Percentiles rank a stretch among this genome's conserved stretches.
These are phyloP conservation scores for bread wheat (Triticum aestivum) DNA, from an alignment of 176 grass and related monocot species.

Conservation along the genomic window DNA sequence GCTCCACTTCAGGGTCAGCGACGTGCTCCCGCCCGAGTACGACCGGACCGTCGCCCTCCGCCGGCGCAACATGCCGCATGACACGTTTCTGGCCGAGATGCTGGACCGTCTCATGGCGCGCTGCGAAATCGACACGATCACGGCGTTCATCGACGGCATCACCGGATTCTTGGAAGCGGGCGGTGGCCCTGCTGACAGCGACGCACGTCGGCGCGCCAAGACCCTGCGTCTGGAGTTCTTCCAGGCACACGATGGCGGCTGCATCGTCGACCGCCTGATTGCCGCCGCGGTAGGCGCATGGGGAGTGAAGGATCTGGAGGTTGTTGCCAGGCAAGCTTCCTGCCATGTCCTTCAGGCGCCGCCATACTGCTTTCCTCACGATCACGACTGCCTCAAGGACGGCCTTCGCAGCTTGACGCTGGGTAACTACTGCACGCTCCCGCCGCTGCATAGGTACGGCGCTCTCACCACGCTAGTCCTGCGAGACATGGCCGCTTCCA, in stretches of 20 bases:
- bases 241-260: background rate
- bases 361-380: constrained; percentile 7
- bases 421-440: background rate
- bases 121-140: background rate
- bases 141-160: background rate
- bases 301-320: constrained; percentile 21
- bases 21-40: background rate
- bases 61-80: background rate
- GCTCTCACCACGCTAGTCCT: background rate
- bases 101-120: background rate
- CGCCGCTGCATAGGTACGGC: background rate
- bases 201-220: background rate
- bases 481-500: constrained; percentile 2
- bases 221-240: constrained; percentile 14
- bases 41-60: background rate
- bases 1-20: background rate
- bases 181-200: no score
- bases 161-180: background rate
- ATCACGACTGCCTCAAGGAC: background rate
- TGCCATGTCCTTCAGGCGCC: background rate
- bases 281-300: background rate
- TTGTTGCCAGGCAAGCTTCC: background rate
- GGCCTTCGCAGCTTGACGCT: constrained; percentile 10
- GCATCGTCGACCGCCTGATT: background rate
- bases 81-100: background rate